Conservation (phyloP, 2,329 filamentous ascomycete genomes). For the Verruconis gallopava region DNA sequence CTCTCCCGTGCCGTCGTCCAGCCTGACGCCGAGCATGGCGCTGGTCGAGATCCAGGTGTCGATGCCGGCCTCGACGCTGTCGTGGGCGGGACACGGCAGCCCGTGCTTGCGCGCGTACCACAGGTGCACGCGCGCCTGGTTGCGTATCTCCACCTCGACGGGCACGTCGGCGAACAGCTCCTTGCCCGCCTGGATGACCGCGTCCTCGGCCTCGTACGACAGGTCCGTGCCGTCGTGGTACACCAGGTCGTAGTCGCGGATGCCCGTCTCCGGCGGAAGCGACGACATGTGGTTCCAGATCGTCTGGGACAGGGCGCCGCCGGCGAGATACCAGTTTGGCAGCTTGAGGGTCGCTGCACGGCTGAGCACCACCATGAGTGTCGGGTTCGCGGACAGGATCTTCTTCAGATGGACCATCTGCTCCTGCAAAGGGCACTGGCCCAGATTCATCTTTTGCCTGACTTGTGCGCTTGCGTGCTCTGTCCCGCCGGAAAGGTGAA, state of each 20-base stretch:
- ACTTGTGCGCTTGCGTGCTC: no score
- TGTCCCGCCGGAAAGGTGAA: no score
- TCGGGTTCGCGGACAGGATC: not conserved
- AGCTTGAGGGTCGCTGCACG: not conserved
- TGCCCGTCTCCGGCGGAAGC: not conserved
- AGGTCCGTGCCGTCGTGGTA: not conserved
- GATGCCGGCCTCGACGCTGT: not conserved
- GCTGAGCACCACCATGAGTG: not conserved
- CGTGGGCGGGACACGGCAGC: not conserved
- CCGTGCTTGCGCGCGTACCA: not conserved
- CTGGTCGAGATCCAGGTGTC: not conserved
- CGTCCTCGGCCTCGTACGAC: not conserved
- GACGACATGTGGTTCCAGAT: not conserved
- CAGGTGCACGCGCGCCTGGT: not conserved
- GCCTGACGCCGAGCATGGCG: not conserved
- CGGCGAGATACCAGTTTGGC: not conserved
- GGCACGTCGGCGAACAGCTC: not conserved
- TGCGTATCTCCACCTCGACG: not conserved
- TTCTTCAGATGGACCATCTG: not conserved
- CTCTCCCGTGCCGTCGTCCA: not conserved
- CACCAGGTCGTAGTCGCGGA: not conserved
- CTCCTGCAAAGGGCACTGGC: not conserved
- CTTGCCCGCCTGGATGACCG: not conserved
- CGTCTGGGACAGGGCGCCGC: not conserved
- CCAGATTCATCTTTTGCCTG: conserved; percentile 1